These are phyloP conservation scores for Pichia sp. DNA, from an alignment of 1,139 yeast species.

Conservation along the genomic window DNA sequence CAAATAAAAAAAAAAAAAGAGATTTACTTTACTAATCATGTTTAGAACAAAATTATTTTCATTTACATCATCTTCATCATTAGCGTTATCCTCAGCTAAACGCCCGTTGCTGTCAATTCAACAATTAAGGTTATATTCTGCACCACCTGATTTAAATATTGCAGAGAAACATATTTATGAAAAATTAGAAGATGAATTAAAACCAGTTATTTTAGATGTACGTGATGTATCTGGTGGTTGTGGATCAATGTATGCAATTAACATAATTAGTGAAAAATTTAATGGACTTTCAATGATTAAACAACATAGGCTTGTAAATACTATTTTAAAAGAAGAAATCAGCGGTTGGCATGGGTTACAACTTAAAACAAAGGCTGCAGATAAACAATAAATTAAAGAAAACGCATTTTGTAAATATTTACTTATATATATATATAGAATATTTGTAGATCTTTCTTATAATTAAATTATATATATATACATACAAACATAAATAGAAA, in stretches of 20 bases:
- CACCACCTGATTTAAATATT: constrained; percentile 36
- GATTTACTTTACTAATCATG: no score
- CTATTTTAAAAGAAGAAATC: constrained; percentile 76
- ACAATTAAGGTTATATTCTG: background rate
- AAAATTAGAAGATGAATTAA: constrained; percentile 47
- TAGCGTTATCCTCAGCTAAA: no score
- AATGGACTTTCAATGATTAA: constrained; percentile 78
- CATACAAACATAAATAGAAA: background rate
- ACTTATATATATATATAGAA: background rate
- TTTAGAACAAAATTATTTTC: no score
- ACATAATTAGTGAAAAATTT: constrained; percentile 66
- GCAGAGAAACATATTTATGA: constrained; percentile 63
- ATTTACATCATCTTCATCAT: no score
- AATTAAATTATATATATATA: no score
- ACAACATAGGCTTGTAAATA: constrained; percentile 88
- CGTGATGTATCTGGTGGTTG: constrained; percentile 91
- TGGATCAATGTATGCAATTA: constrained; percentile 95
- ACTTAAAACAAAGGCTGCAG: constrained; percentile 55
- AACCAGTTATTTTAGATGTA: constrained; percentile 59
- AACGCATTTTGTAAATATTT: background rate
- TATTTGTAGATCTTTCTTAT: no score
- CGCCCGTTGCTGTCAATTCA: no score
- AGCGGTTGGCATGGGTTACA: constrained; percentile 94
- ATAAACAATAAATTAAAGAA: constrained; percentile 1
- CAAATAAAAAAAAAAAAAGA: no score